phyloP scores from a whole-genome alignment of 495 filamentous ascomycete species.

The Penicillium egyptiacum region DNA sequence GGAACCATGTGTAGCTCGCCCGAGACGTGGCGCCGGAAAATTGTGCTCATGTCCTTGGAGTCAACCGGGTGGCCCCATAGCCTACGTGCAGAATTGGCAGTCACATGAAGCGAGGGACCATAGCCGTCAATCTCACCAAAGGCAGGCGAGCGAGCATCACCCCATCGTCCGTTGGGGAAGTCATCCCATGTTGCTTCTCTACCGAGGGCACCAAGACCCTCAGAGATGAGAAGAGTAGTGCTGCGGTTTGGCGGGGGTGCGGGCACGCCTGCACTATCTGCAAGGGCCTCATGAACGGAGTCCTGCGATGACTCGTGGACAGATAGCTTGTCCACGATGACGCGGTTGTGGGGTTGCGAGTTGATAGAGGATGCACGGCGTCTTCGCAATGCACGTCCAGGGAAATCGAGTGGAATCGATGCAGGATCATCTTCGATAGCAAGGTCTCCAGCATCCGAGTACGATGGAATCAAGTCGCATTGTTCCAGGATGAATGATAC shows the following conservation, averaged over 20 bases:
- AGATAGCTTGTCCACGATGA: slow-evolving; percentile 66
- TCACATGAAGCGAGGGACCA: slow-evolving; percentile 85
- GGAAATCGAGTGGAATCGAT: slow-evolving; percentile 35
- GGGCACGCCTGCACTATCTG: slow-evolving; percentile 43
- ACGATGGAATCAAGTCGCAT: slow-evolving; percentile 73
- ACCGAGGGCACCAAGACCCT: slow-evolving; percentile 86
- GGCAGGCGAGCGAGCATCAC: slow-evolving; percentile 83
- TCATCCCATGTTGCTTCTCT: slow-evolving; percentile 99
- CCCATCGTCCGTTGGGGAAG: slow-evolving; percentile 96
- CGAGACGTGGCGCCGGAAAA: slow-evolving; percentile 78
- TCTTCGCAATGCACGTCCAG: slow-evolving; percentile 30
- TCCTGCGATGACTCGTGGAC: slow-evolving; percentile 38
- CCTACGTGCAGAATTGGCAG: slow-evolving; percentile 68
- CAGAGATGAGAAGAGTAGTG: slow-evolving; percentile 87
- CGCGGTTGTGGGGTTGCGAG: slow-evolving; percentile 70
- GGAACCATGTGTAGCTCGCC: slow-evolving; percentile 75
- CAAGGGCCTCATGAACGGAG: slow-evolving; percentile 57
- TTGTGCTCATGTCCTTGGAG: slow-evolving; percentile 63
- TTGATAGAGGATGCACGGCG: slow-evolving; percentile 54
- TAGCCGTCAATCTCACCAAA: slow-evolving; percentile 97
- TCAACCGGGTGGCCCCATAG: slow-evolving; percentile 80
- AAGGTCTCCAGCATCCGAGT: slow-evolving; percentile 30
- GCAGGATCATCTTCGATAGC: slow-evolving; percentile 48
- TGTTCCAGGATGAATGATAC: slow-evolving; percentile 90
- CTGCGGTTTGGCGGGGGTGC: slow-evolving; percentile 55